Evolutionary conservation across 805 yeast genomes (phyloP).

Genomic region (Saturnispora bothae): DNA sequence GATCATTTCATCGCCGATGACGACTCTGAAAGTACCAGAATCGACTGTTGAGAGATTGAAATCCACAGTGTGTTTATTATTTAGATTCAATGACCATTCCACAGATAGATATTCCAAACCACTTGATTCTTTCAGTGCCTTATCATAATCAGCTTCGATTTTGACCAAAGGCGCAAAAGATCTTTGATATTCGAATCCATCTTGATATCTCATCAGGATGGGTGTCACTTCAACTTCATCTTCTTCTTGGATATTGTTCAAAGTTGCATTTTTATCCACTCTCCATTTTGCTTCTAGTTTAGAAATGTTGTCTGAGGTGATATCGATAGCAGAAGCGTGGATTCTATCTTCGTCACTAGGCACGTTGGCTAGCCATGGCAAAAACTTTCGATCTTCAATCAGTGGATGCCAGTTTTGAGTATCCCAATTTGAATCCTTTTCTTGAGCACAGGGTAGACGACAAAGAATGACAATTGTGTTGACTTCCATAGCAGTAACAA

Average conservation of each 20-base stretch:
- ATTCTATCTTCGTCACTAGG: slow-evolving; percentile 57
- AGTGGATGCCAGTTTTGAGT: slow-evolving; percentile 79
- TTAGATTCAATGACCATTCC: slow-evolving; percentile 61
- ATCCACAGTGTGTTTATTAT: slow-evolving; percentile 55
- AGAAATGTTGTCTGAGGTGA: slow-evolving; percentile 54
- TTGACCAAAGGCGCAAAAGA: slow-evolving; percentile 77
- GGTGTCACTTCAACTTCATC: slow-evolving; percentile 56
- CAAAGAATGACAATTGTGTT: slow-evolving; percentile 81
- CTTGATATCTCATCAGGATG: slow-evolving; percentile 63
- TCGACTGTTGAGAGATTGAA: slow-evolving; percentile 64
- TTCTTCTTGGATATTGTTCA: slow-evolving; percentile 50
- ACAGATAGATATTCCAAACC: slow-evolving; percentile 64
- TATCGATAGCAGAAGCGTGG: slow-evolving; percentile 35
- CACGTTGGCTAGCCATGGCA: slow-evolving; percentile 70
- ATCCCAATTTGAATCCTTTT: slow-evolving; percentile 75
- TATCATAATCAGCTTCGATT: slow-evolving; percentile 74
- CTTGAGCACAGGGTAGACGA: slow-evolving; percentile 78
- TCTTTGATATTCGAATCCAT: slow-evolving; percentile 78
- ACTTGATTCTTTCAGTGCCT: slow-evolving; percentile 62
- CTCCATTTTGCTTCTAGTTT: slow-evolving; percentile 78
- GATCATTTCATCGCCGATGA: slow-evolving; percentile 77
- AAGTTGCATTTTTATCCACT: slow-evolving; percentile 55
- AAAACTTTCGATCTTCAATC: slow-evolving; percentile 66
- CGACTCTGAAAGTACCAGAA: slow-evolving; percentile 51
- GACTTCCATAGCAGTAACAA: slow-evolving; percentile 77